Conservation (phyloP, 306 rosid genomes). For the Senna siamea region DNA sequence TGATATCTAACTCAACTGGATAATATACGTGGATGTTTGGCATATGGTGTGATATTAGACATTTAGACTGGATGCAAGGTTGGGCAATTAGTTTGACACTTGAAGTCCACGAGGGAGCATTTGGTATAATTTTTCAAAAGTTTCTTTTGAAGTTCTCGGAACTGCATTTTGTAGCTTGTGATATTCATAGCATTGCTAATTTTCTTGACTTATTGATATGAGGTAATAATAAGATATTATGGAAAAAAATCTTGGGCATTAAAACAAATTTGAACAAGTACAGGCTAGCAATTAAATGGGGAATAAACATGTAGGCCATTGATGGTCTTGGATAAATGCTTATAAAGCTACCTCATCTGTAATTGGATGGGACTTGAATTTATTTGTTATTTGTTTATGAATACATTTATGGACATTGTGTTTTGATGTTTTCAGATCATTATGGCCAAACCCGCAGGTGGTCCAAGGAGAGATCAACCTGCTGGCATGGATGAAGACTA, state of each 20-base stretch:
- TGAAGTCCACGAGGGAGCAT: background rate
- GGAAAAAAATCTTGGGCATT: background rate
- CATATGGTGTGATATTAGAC: background rate
- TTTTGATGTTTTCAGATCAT: constrained; percentile 68
- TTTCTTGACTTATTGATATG: background rate
- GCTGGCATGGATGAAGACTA: constrained; percentile 90
- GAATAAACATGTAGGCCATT: background rate
- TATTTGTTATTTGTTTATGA: background rate
- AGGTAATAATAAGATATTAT: background rate
- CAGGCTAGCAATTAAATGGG: background rate
- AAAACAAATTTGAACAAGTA: background rate
- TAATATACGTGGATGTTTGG: background rate
- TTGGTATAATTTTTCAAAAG: background rate
- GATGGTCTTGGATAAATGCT: background rate
- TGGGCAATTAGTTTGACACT: no score
- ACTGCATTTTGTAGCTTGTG: background rate
- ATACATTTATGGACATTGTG: constrained; percentile 2
- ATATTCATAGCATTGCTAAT: background rate
- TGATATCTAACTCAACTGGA: background rate
- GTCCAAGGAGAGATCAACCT: constrained; percentile 81
- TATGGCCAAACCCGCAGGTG: constrained; percentile 95
- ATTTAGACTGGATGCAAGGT: no score
- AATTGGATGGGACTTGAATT: background rate
- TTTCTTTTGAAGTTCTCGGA: background rate
- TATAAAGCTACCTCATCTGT: constrained; percentile 1